Base-by-base conservation (phyloP, 1,284 basidiomycete genomes). In the Ceratobasidium theobromae region DNA sequence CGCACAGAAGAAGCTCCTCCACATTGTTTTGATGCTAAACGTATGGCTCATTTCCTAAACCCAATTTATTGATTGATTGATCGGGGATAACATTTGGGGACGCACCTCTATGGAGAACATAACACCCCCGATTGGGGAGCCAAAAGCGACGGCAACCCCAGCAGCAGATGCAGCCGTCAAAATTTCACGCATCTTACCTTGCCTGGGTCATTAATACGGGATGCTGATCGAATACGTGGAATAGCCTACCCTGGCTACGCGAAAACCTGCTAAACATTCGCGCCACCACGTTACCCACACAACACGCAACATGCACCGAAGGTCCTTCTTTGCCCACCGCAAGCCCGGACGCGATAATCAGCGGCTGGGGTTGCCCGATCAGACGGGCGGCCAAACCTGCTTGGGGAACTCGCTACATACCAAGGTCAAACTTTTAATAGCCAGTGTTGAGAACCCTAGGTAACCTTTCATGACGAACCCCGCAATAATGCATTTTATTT, bases 301-400 rank as follows among this genome's bases (percentile, higher is more conserved):
- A 93, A 74, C 93, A 97, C 1, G 96, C 96, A 46, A 98, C 90
- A 74, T 99, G 97, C 0, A 99, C 97, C 0, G 95, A 97, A 0
- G 97, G 97, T 0, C 97, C 97, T 78, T 99, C 97, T 76, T 99
- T 99, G 12, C 97, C 97, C 27, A 99, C 94, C 6, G 95, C 96
- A 46, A 99, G 80, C 0, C 97, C 97, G 25, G 95, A 98, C 0
- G 95, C 97, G 72, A 99, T 98, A n/a, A 95, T 89, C 18, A 98
- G 80, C 27, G 95, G 95, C 95, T 97, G 70, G 23, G n/a, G n/a
- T n/a, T n/a, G n/a, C n/a, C n/a, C n/a, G n/a, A n/a, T n/a, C n/a
- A n/a, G n/a, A n/a, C n/a, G n/a, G n/a, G n/a, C n/a, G n/a, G n/a
- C n/a, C n/a, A n/a, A 28, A 51, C 51, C 28, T 45, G 28, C 40